These are phyloP conservation scores for Pseudopyricularia cyperi DNA, from an alignment of 2,329 filamentous ascomycete species.

Conservation along the genomic window DNA sequence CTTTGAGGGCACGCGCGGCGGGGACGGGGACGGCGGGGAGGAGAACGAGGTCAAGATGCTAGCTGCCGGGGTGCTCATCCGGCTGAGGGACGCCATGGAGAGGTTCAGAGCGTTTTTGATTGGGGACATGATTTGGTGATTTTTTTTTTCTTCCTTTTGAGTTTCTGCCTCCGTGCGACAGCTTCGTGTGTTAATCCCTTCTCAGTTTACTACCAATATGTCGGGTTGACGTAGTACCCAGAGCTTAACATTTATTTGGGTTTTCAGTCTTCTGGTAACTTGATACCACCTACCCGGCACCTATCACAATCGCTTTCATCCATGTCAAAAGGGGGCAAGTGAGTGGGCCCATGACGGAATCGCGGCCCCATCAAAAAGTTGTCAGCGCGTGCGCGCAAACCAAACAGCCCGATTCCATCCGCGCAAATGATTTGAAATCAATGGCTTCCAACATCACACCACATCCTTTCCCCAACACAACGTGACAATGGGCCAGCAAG, in stretches of 20 bases:
- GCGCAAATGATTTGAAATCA: background rate
- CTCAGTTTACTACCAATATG: too few species aligned
- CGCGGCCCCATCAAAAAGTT: background rate
- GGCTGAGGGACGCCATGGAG: conserved; percentile 68
- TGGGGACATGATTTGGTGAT: conserved; percentile 44
- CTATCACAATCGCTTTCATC: too few species aligned
- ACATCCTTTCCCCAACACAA: background rate
- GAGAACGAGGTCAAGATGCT: conserved; percentile 70
- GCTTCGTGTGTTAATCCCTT: too few species aligned
- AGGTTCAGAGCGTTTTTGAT: conserved; percentile 66
- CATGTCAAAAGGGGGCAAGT: too few species aligned
- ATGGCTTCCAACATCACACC: background rate
- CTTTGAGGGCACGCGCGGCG: conserved; percentile 48
- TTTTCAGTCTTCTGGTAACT: too few species aligned
- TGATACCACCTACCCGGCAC: background rate
- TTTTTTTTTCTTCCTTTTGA: background rate
- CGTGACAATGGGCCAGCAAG: conserved; percentile 2
- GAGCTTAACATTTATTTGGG: too few species aligned
- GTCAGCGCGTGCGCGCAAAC: background rate
- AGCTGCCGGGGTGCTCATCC: conserved; percentile 65
- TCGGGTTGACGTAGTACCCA: too few species aligned
- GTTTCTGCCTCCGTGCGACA: too few species aligned
- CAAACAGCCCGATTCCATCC: background rate
- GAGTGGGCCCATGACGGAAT: background rate
- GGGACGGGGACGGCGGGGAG: conserved; percentile 42